These are phyloP conservation scores for Penicillium sp. DNA, from an alignment of 2,329 filamentous ascomycete genomes.

Conservation along the genomic window DNA sequence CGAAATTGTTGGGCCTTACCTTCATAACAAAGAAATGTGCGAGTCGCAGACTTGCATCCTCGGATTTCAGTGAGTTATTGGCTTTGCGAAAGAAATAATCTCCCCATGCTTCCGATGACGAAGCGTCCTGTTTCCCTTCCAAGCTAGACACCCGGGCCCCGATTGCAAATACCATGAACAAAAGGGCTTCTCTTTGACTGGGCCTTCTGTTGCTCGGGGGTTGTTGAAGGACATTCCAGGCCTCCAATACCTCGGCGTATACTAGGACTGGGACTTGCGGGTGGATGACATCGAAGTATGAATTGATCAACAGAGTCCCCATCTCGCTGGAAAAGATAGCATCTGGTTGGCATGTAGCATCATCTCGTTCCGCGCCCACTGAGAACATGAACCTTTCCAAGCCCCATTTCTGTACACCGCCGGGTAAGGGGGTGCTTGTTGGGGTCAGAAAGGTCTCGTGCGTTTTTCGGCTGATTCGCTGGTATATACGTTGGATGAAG, in stretches of 20 bases:
- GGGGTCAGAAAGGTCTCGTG: background rate
- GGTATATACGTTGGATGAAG: conserved; percentile 18
- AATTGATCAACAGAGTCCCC: background rate
- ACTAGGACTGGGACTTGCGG: background rate
- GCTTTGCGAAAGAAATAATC: background rate
- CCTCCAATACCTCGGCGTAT: background rate
- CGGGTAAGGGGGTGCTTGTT: background rate
- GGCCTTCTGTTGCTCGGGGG: background rate
- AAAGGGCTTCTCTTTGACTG: background rate
- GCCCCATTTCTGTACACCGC: background rate
- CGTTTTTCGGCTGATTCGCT: conserved; percentile 10
- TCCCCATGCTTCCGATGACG: background rate
- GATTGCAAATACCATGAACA: background rate
- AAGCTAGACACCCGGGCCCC: background rate
- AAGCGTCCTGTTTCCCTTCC: background rate
- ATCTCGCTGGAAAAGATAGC: background rate
- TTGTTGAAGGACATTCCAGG: background rate
- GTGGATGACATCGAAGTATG: background rate
- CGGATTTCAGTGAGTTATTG: background rate
- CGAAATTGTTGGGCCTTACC: background rate
- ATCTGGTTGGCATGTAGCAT: background rate
- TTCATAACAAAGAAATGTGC: background rate
- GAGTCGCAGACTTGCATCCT: background rate
- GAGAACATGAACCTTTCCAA: background rate
- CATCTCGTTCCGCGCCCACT: background rate